These are phyloP conservation scores for Cladobotryum protrusum DNA, from an alignment of 2,329 filamentous ascomycete genomes.

Conservation along the genomic window DNA sequence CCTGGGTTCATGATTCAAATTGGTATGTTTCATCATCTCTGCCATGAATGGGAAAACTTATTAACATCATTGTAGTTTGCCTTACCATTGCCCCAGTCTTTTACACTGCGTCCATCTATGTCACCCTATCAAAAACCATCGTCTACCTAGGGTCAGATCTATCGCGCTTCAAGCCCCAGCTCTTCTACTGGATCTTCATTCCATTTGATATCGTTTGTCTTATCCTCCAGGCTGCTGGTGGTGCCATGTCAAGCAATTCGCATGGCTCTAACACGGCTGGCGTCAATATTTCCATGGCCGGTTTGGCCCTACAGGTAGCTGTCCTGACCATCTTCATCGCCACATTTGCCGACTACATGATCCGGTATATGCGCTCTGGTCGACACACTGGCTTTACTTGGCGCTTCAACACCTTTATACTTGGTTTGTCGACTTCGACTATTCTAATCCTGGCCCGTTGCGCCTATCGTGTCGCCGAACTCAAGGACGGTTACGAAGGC, in stretches of 20 bases:
- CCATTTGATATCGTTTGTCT: constrained; percentile 52
- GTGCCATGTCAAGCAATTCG: constrained; percentile 43
- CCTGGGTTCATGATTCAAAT: constrained; percentile 61
- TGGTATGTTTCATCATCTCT: constrained; percentile 29
- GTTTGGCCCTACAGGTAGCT: constrained; percentile 53
- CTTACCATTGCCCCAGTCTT: constrained; percentile 45
- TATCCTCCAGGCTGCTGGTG: constrained; percentile 50
- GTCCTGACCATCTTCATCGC: constrained; percentile 47
- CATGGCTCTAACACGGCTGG: constrained; percentile 33
- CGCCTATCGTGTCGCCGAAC: constrained; percentile 59
- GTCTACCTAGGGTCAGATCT: constrained; percentile 33
- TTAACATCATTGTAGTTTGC: constrained; percentile 35
- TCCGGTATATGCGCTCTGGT: constrained; percentile 33
- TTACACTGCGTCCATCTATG: constrained; percentile 59
- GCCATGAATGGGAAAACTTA: neutral
- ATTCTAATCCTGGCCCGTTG: constrained; percentile 56
- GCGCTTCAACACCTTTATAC: constrained; percentile 40
- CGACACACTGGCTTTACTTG: constrained; percentile 19
- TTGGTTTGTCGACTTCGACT: constrained; percentile 47
- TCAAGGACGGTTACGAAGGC: constrained; percentile 56
- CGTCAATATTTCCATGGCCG: constrained; percentile 38
- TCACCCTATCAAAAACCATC: constrained; percentile 47
- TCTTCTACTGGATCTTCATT: constrained; percentile 45
- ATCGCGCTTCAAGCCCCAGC: constrained; percentile 37
- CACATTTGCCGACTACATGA: constrained; percentile 44